Conservation (phyloP, 257 asterid species). For the Agastache rugosa region DNA sequence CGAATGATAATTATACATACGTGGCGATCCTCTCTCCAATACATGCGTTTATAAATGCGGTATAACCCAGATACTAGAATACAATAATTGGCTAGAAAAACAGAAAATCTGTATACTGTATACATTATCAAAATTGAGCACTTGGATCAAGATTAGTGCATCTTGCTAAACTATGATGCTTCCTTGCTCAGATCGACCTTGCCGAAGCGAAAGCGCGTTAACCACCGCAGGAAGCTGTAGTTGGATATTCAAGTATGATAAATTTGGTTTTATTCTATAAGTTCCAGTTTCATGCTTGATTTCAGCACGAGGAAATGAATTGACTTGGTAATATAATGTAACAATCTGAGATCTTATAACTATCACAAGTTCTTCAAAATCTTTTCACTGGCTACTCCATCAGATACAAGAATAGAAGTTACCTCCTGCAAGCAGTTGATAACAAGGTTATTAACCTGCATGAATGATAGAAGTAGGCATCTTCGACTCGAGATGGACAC, state of each 20-base stretch:
- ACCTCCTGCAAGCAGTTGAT: slow-evolving; percentile 70
- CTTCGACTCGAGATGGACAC: neutral
- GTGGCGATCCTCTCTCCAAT: neutral
- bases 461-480: neutral
- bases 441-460: slow-evolving; percentile 9
- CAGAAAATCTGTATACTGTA: neutral
- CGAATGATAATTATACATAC: neutral
- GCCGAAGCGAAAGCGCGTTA: no score
- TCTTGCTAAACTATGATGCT: slow-evolving; percentile 24
- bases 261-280: slow-evolving; percentile 34
- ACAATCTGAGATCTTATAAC: slow-evolving; percentile 36
- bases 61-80: neutral
- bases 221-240: neutral
- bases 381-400: slow-evolving; percentile 69
- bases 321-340: slow-evolving; percentile 14
- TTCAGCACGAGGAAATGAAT: slow-evolving; percentile 42
- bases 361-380: slow-evolving; percentile 74
- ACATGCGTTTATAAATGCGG: neutral
- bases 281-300: slow-evolving; percentile 30
- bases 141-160: neutral
- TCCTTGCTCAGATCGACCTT: neutral
- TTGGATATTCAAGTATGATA: slow-evolving; percentile 2
- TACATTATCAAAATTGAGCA: slow-evolving; percentile 14
- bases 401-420: slow-evolving; percentile 77
- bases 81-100: neutral